These are phyloP conservation scores for Arabis hirsuta DNA, from an alignment of 345 rosid species.

Conservation along the genomic window DNA sequence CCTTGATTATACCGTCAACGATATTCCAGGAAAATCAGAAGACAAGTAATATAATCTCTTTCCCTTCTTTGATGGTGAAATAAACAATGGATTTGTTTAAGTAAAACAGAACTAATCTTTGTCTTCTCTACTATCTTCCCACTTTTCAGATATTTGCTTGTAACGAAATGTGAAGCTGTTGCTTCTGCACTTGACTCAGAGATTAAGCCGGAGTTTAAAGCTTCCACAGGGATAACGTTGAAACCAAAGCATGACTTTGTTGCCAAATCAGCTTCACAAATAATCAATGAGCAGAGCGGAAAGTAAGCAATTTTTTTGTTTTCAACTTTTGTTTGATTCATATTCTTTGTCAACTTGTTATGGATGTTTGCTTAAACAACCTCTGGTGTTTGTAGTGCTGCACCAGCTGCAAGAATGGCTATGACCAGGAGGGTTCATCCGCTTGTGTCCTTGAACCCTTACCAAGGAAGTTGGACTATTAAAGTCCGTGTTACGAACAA, in stretches of 20 bases:
- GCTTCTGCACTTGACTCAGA: constrained; percentile 69
- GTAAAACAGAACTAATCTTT: neutral
- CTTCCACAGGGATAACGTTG: constrained; percentile 41
- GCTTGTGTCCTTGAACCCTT: constrained; percentile 92
- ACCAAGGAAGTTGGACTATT: constrained; percentile 96
- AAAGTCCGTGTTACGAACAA: constrained; percentile 90
- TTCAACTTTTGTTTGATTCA: constrained; percentile 55
- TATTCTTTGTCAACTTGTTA: constrained; percentile 59
- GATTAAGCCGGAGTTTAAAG: constrained; percentile 36
- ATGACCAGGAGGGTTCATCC: constrained; percentile 96
- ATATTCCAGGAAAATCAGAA: constrained; percentile 72
- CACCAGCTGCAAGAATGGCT: constrained; percentile 82
- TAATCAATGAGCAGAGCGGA: constrained; percentile 68
- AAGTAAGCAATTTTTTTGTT: constrained; percentile 63
- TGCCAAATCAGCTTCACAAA: constrained; percentile 85
- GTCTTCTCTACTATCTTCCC: neutral
- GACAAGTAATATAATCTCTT: constrained; percentile 60
- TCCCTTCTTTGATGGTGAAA: neutral
- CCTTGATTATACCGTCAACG: constrained; percentile 76
- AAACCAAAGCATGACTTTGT: constrained; percentile 74
- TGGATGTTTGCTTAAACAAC: constrained; percentile 44
- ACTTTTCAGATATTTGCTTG: constrained; percentile 63
- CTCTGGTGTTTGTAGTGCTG: constrained; percentile 56
- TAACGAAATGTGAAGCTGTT: constrained; percentile 76
- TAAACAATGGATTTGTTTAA: neutral